Evolutionary conservation across 768 basidiomycete species (phyloP).

Genomic region (Lactarius psammicola): DNA sequence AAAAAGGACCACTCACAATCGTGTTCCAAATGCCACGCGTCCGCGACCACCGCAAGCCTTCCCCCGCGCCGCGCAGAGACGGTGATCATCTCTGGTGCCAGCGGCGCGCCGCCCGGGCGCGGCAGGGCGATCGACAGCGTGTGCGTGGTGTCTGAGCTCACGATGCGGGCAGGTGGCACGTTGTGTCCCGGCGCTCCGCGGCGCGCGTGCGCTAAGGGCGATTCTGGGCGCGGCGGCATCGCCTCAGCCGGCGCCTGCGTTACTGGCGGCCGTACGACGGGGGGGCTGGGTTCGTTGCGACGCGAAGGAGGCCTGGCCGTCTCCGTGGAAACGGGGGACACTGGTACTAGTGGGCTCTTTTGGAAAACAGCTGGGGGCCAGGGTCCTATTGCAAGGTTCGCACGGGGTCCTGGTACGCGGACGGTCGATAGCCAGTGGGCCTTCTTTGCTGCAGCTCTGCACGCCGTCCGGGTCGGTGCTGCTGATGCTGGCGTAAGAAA

Average conservation of each 20-base stretch:
- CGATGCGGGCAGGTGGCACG: not conserved
- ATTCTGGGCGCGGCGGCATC: slow-evolving; percentile 15
- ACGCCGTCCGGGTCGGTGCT: not conserved
- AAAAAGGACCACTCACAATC: slow-evolving; percentile 25
- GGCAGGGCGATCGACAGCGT: slow-evolving; percentile 18
- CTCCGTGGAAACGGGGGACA: not conserved
- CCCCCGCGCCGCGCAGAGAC: slow-evolving; percentile 19
- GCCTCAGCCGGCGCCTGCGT: no score
- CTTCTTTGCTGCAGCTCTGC: not conserved
- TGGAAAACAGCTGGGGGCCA: not conserved
- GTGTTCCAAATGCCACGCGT: slow-evolving; percentile 25
- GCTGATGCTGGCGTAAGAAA: not conserved
- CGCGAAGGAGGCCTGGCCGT: no score
- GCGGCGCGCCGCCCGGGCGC: slow-evolving; percentile 16
- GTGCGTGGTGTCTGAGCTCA: not conserved
- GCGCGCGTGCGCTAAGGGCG: slow-evolving; percentile 16
- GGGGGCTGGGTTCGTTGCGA: no score
- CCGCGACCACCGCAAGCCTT: slow-evolving; percentile 17
- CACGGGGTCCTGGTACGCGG: slow-evolving; percentile 1
- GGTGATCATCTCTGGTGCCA: slow-evolving; percentile 23
- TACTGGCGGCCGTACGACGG: no score
- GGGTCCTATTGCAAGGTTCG: not conserved
- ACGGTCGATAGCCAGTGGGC: slow-evolving; percentile 1
- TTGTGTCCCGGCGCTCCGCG: not conserved
- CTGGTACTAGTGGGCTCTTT: not conserved